A percentile compares a stretch with the other conserved stretches of the same genome.
Conservation (phyloP, 768 basidiomycete species). For the Chalciporus chontae region DNA sequence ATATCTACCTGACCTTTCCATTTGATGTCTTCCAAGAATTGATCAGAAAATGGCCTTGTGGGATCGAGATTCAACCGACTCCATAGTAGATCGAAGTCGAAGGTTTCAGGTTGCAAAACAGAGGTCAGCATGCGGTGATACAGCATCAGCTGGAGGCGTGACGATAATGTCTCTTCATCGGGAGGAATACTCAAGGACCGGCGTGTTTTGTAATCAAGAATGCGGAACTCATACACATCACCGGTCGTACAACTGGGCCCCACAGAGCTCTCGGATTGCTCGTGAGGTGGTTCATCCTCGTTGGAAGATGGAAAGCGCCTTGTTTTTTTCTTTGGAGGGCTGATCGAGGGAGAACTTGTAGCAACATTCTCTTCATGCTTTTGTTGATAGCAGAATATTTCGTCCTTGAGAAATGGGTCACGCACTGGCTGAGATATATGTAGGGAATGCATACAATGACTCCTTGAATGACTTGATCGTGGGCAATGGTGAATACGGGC, state of each 20-base stretch:
- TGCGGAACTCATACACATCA: slow-evolving; percentile 33
- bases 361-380: slow-evolving; percentile 1
- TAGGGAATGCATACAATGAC: slow-evolving; percentile 53
- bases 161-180: slow-evolving; percentile 52
- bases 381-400: slow-evolving; percentile 33
- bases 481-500: slow-evolving; percentile 75
- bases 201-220: slow-evolving; percentile 74
- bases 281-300: neutral
- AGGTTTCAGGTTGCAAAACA: slow-evolving; percentile 41
- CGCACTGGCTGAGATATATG: neutral
- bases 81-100: slow-evolving; percentile 58
- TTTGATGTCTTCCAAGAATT: slow-evolving; percentile 39
- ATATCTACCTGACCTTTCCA: slow-evolving; percentile 22
- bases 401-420: slow-evolving; percentile 44
- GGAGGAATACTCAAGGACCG: slow-evolving; percentile 45
- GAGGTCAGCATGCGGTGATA: slow-evolving; percentile 64
- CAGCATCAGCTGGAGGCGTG: slow-evolving; percentile 74
- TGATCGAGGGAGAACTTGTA: slow-evolving; percentile 10
- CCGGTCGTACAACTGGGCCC: neutral
- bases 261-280: neutral
- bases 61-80: slow-evolving; percentile 41
- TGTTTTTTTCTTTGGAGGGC: slow-evolving; percentile 28
- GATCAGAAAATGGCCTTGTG: slow-evolving; percentile 41
- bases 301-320: slow-evolving; percentile 14
- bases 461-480: slow-evolving; percentile 63